Conservation (phyloP, 2,329 filamentous ascomycete species). For the Paraphoma chrysanthemicola region DNA sequence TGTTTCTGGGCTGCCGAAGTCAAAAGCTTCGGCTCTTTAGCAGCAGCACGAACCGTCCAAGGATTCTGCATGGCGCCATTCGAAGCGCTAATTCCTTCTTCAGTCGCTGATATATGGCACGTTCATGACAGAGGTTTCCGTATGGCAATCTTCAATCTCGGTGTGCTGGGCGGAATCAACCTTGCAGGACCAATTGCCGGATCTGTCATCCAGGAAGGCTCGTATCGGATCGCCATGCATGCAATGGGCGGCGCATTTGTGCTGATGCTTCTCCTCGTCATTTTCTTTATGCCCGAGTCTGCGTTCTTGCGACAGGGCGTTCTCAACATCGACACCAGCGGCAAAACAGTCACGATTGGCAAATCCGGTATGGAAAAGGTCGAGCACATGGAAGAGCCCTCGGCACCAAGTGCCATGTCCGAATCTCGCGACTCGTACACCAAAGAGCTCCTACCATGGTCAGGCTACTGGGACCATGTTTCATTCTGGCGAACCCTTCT, state of each 20-base stretch:
- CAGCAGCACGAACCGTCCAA: constrained; percentile 25
- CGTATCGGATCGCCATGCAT: constrained; percentile 27
- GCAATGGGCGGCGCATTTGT: constrained; percentile 30
- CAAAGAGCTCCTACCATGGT: constrained; percentile 20
- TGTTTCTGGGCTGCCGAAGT: constrained; percentile 33
- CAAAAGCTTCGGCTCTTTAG: constrained; percentile 26
- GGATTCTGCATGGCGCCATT: constrained; percentile 35
- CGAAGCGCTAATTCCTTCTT: constrained; percentile 33
- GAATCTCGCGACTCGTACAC: constrained; percentile 12
- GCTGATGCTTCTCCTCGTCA: constrained; percentile 26
- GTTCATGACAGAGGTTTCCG: constrained; percentile 32
- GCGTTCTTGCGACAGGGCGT: constrained; percentile 16
- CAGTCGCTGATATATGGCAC: constrained; percentile 31
- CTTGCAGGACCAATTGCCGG: constrained; percentile 31
- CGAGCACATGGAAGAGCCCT: constrained; percentile 13
- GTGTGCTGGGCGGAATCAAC: constrained; percentile 33
- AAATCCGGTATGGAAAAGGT: constrained; percentile 15
- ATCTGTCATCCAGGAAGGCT: constrained; percentile 28
- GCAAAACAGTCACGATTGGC: constrained; percentile 11
- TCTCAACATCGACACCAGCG: constrained; percentile 28
- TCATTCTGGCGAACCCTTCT: constrained; percentile 29
- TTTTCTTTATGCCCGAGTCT: constrained; percentile 36
- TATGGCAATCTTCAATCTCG: constrained; percentile 34
- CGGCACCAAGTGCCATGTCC: not conserved
- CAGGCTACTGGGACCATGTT: constrained; percentile 26